These are phyloP conservation scores for Candida boidinii DNA, from an alignment of 805 yeast genomes.

Conservation along the genomic window DNA sequence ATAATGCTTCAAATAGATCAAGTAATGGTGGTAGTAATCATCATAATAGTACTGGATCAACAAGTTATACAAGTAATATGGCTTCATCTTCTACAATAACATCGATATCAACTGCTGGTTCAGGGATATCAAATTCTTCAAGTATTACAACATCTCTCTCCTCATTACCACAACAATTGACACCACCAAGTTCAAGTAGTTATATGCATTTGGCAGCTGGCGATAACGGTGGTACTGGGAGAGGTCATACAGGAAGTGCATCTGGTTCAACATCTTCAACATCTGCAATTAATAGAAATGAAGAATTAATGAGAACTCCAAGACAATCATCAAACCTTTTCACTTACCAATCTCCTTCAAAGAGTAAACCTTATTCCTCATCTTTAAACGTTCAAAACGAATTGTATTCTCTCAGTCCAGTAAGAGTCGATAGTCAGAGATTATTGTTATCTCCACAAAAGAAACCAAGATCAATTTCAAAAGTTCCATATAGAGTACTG, in stretches of 20 bases:
- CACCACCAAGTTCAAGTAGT: conserved; percentile 19
- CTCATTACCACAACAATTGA: conserved; percentile 13
- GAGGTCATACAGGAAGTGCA: no score
- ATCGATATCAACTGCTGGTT: conserved; percentile 8
- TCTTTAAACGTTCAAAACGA: conserved; percentile 59
- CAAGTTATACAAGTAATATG: conserved; percentile 3
- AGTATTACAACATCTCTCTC: no score
- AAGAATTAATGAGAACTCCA: conserved; percentile 22
- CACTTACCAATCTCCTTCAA: conserved; percentile 66
- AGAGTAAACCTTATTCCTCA: conserved; percentile 52
- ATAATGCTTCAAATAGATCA: conserved; percentile 4
- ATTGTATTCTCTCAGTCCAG: conserved; percentile 76
- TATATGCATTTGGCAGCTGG: no score
- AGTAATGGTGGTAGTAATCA: conserved; percentile 9
- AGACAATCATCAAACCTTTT: conserved; percentile 47
- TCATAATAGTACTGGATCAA: conserved; percentile 9
- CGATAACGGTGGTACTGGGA: conserved; percentile 1
- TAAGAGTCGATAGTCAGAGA: conserved; percentile 79
- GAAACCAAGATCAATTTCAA: conserved; percentile 67
- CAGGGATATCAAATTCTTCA: conserved; percentile 1
- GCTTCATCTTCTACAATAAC: conserved; percentile 8
- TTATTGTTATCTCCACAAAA: conserved; percentile 75
- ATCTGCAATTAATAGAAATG: not conserved
- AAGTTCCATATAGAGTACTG: conserved; percentile 84
- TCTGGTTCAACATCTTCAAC: not conserved